Evolutionary conservation across 2,329 filamentous ascomycete genomes (phyloP).

Genomic region (Colletotrichum sp.): DNA sequence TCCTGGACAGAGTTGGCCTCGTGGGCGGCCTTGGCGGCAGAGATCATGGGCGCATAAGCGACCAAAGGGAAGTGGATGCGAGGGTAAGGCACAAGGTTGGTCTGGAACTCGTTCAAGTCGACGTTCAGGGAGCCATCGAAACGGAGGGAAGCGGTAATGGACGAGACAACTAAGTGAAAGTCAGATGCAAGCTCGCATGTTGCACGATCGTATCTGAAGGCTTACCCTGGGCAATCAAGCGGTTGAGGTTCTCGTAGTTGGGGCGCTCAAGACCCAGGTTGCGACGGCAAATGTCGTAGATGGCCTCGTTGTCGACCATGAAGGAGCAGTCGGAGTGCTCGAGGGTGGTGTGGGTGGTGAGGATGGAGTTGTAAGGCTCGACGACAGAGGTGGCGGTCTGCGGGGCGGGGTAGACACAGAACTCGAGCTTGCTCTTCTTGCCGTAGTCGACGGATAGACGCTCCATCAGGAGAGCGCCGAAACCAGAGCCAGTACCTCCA

Average conservation of each 20-base stretch:
- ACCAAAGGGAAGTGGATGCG: conserved; percentile 99
- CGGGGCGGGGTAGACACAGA: conserved; percentile 98
- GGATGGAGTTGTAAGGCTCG: conserved; percentile 99
- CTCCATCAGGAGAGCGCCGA: conserved; percentile 98
- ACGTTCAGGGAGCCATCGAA: conserved; percentile 99
- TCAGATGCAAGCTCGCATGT: conserved; percentile 1
- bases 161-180: conserved; percentile 79
- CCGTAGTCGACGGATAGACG: conserved; percentile 98
- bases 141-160: conserved; percentile 96
- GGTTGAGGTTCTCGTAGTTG: conserved; percentile 99
- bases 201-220: not conserved
- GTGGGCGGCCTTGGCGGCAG: conserved; percentile 92
- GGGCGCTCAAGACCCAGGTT: conserved; percentile 97
- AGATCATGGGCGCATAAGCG: conserved; percentile 93
- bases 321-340: conserved; percentile 99
- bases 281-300: conserved; percentile 98
- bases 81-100: conserved; percentile 97
- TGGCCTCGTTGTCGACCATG: conserved; percentile 99
- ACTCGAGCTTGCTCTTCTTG: conserved; percentile 99
- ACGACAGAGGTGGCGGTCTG: conserved; percentile 97
- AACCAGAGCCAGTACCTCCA: conserved; percentile 97
- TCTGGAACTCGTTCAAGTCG: conserved; percentile 99
- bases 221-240: conserved; percentile 92
- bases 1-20: conserved; percentile 98
- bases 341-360: conserved; percentile 97